phyloP scores from a whole-genome alignment of 768 basidiomycete genomes.

The Sarcomyxa edulis region DNA sequence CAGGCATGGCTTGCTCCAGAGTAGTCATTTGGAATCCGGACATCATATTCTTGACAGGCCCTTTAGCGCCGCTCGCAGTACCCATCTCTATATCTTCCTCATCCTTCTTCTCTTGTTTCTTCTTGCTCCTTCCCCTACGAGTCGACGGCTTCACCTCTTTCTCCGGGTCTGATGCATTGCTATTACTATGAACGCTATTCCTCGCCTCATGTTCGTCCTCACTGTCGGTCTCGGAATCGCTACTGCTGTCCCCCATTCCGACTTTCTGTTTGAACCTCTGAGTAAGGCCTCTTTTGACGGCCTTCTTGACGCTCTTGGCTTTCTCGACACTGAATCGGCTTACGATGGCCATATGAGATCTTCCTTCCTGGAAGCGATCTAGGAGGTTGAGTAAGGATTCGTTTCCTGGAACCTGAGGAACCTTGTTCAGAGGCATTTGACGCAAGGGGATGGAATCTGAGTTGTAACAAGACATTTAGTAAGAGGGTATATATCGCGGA shows the following conservation, averaged over 20 bases:
- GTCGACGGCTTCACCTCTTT: too few species aligned
- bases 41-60: too few species aligned
- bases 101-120: conserved; percentile 2
- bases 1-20: conserved; percentile 85
- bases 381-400: conserved; percentile 79
- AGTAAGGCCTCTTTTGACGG: conserved; percentile 73
- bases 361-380: conserved; percentile 84
- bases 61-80: too few species aligned
- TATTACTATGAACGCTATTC: too few species aligned
- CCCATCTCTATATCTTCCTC: conserved; percentile 18
- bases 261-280: conserved; percentile 72
- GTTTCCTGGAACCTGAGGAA: conserved; percentile 81
- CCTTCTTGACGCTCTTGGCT: conserved; percentile 77
- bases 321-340: conserved; percentile 68
- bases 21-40: too few species aligned
- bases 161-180: too few species aligned
- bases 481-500: conserved; percentile 1
- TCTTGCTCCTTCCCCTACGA: too few species aligned
- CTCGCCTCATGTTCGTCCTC: too few species aligned
- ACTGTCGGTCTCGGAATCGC: conserved; percentile 41
- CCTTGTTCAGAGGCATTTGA: conserved; percentile 78
- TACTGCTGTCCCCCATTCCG: conserved; percentile 71
- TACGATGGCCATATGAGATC: conserved; percentile 90
- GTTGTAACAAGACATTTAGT: neutral
- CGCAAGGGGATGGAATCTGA: conserved; percentile 77